Evolutionary conservation across 257 asterid species (phyloP).

Genomic region (Eucommia ulmoides): DNA sequence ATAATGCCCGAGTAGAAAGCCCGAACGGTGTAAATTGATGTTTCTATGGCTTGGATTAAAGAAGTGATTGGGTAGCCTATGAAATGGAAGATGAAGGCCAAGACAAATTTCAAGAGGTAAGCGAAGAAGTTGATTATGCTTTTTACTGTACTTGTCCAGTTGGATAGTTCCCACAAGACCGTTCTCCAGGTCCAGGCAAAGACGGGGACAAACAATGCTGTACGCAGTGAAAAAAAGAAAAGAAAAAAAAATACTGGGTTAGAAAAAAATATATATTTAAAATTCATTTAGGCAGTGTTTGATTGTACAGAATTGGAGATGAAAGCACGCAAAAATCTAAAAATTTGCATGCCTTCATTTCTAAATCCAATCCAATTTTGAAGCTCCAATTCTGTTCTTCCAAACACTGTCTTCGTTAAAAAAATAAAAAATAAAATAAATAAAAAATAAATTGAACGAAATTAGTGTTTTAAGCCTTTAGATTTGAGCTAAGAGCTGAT

Average conservation of each 20-base stretch:
- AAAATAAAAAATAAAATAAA: too few relatives aligned
- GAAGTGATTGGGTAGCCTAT: conserved; percentile 59
- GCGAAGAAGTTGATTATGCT: conserved; percentile 24
- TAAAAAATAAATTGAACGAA: too few relatives aligned
- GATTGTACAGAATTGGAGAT: too few relatives aligned
- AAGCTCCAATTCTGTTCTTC: too few relatives aligned
- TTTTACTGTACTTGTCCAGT: conserved; percentile 40
- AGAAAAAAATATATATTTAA: too few relatives aligned
- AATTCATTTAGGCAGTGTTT: too few relatives aligned
- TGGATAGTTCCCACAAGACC: conserved; percentile 77
- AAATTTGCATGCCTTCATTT: too few relatives aligned
- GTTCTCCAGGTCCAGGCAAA: conserved; percentile 91
- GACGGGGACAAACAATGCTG: conserved; percentile 55
- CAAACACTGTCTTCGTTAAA: too few relatives aligned
- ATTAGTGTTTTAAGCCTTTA: too few relatives aligned
- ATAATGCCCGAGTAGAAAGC: conserved; percentile 66
- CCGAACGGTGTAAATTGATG: conserved; percentile 38
- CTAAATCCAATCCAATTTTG: too few relatives aligned
- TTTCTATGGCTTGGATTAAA: conserved; percentile 39
- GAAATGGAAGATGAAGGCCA: conserved; percentile 46
- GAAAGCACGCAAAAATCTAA: too few relatives aligned
- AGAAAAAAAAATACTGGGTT: background rate
- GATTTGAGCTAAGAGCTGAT: too few relatives aligned
- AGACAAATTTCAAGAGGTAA: conserved; percentile 36
- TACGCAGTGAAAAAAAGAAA: conserved; percentile 4